Base-by-base conservation (phyloP, 331 rosid genomes). In the Quercus lobata region DNA sequence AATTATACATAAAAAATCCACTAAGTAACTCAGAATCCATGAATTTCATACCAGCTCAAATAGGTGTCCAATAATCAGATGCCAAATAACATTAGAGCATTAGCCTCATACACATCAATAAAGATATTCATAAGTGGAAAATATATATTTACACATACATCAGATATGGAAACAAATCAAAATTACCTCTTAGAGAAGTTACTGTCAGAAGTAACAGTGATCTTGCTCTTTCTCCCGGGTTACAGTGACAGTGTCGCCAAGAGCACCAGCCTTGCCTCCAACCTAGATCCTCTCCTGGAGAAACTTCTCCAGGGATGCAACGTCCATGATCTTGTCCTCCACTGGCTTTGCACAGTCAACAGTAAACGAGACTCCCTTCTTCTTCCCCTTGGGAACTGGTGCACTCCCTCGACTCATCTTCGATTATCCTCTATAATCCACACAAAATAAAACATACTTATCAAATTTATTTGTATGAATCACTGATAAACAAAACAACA, bases 261-360 rank as follows among this genome's bases (percentile, higher is more conserved):
- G 96, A 27, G 98, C 98, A 72, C 98, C 98, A 10, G 97, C 90
- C 78, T 92, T 94, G 76, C 98, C 97, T 35, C 90, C 97, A 11
- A 94, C 98, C 86, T 92, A 92, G 73, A 94, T 92, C 89, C 97
- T 87, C 83, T 92, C 94, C 72, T 89, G 93, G 12, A 94, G 97
- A 76, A 94, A 92, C 87, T 94, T 92, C 80, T 92, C 98, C 6
- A 94, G 81, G 18, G 97, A 90, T 0, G 96, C 98, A 61, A 94
- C 84, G 78, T 94, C 97, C 98, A 94, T 92, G 78, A 94, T 92
- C 86, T 90, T 90, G 76, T 94, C 98, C 62, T 94, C 98, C 19
- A 92, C 98, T 0, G 98, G 98, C 88, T 92, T 94, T 5, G 87
- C 77, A 63, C 98, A 94, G 66, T 94, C 97, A 74, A 94, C 86